Conservation (phyloP, 441 rosid genomes). For the Rhodomyrtus psidioides region DNA sequence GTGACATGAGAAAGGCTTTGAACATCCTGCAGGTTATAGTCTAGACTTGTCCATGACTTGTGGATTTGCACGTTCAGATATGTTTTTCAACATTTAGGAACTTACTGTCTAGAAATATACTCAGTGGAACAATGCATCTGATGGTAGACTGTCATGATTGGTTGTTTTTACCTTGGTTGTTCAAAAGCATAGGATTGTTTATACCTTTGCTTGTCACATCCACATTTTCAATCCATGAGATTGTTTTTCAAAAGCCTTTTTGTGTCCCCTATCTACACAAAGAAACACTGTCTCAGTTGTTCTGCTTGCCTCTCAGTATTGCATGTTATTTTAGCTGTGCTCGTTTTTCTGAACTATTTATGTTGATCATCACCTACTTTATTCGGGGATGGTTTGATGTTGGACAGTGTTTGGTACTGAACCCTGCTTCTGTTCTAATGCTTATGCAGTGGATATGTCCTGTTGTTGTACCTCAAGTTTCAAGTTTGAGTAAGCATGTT, state of each 20-base stretch:
- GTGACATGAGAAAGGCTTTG: constrained; percentile 99
- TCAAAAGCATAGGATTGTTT: no score
- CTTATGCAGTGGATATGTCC: background rate
- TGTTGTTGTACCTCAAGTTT: background rate
- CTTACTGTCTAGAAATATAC: background rate
- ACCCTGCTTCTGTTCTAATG: background rate
- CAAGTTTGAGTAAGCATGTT: background rate
- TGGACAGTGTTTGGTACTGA: background rate
- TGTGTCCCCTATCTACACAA: background rate
- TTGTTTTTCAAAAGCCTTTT: background rate
- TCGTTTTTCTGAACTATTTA: background rate
- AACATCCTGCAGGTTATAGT: constrained; percentile 80
- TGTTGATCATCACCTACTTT: background rate
- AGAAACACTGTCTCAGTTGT: background rate
- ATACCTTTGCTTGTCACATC: background rate
- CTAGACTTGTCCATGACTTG: background rate
- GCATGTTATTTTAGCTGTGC: background rate
- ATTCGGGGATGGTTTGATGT: background rate
- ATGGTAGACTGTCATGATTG: background rate
- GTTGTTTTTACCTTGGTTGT: background rate
- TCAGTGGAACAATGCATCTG: background rate
- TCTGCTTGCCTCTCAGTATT: background rate
- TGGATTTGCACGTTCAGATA: background rate
- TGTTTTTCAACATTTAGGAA: background rate
- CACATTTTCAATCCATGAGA: background rate